Base-by-base conservation (phyloP, 495 filamentous ascomycete species). In the Mytilinidion resinicola region DNA sequence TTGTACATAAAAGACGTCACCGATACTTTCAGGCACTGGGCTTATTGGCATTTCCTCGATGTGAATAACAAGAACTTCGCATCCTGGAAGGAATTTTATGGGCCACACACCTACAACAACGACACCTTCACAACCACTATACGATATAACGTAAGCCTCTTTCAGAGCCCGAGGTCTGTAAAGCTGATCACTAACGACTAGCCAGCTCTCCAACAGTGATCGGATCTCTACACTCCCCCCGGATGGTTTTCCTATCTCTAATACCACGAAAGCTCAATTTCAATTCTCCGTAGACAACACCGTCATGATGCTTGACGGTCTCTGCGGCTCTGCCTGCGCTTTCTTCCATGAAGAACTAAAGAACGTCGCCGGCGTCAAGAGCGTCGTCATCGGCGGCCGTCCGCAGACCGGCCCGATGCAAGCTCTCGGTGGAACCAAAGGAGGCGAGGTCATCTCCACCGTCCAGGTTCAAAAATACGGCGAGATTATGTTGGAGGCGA, bases 291-390 rank as follows among this genome's bases (percentile, higher is more conserved):
- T 59, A 17, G 14, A 30, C 4, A 65, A 65, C 59, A 52, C 62
- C 11, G 59, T 65, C 36, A 58, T 65, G 58, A 53, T 62, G 42
- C 55, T 54, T 6, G 62, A 65, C 44, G 55, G 39, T 9, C 50
- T 59, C n/a, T 65, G 62, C 36, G 58, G 55, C 51, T 58, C 54
- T 10, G 44, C 59, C 30, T 65, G 58, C 55, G 58, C 59, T 14
- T 50, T 34, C 9, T 58, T 65, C 37, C 51, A 54, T 25, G 62
- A 65, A 59, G 55, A 59, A 19, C 37, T 65, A n/a, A 61, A 62
- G 21, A 56, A 62, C 51, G 52, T 61, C 14, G 62, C 58, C 4
- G 59, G 59, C 8, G 46, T 65, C 6, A 43, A 59, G 21, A 38
- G 49, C 54, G 44, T 65, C 12, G 38, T 48, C 15, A 51, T 65